phyloP scores from a whole-genome alignment of 2,329 filamentous ascomycete genomes.

The Dactylellina parvicollis region DNA sequence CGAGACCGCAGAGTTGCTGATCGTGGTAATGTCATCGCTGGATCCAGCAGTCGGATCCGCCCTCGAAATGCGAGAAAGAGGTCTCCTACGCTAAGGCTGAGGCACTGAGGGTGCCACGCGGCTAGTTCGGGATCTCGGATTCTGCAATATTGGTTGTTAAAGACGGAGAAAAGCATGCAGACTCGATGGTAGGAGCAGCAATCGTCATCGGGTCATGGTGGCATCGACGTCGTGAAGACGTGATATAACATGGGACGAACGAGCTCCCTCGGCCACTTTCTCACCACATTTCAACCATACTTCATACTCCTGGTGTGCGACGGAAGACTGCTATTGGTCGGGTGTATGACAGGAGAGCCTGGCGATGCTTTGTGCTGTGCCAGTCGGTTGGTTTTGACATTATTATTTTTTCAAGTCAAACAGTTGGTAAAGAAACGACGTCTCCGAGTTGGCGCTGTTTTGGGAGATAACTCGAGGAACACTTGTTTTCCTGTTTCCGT shows the following conservation, averaged over 20 bases:
- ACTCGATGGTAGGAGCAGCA: not conserved
- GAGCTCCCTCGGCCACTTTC: too few relatives aligned
- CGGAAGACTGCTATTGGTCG: too few relatives aligned
- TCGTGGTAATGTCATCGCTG: not conserved
- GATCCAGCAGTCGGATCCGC: conserved; percentile 21
- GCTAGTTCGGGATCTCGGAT: not conserved
- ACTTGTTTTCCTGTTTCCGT: too few relatives aligned
- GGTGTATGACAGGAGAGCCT: too few relatives aligned
- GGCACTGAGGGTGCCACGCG: not conserved
- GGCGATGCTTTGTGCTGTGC: not conserved
- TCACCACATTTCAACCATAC: too few relatives aligned
- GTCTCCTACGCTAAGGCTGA: too few relatives aligned
- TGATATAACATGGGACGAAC: too few relatives aligned
- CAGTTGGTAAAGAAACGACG: not conserved
- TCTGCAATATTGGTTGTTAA: not conserved
- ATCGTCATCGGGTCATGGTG: not conserved
- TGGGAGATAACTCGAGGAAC: too few relatives aligned
- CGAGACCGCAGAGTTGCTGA: not conserved
- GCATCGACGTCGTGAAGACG: not conserved
- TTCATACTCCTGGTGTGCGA: too few relatives aligned
- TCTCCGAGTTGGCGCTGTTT: not conserved
- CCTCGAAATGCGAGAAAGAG: not conserved
- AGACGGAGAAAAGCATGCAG: not conserved
- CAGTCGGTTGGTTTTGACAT: not conserved
- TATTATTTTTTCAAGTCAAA: too few relatives aligned